phyloP scores from a whole-genome alignment of 140 eudicot genomes.

The Flaveria floridana region DNA sequence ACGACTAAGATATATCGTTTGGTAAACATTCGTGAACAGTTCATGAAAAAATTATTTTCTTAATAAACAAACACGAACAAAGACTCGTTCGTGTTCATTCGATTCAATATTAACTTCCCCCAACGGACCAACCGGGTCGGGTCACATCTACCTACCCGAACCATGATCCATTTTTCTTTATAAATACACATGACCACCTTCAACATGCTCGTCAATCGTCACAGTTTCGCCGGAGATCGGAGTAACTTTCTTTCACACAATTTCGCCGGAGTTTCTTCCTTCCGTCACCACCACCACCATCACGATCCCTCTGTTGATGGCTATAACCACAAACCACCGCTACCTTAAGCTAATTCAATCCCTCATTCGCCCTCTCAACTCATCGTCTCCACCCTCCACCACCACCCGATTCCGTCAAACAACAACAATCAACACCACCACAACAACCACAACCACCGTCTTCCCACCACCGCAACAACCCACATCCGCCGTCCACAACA shows the following conservation, averaged over 20 bases:
- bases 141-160: neutral
- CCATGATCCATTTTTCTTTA: neutral
- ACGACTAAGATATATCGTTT: too few relatives aligned
- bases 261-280: neutral
- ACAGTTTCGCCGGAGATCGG: neutral
- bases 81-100: too few relatives aligned
- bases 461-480: conserved; percentile 19
- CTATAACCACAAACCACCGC: conserved; percentile 52
- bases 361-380: neutral
- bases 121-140: neutral
- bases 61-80: too few relatives aligned
- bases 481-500: neutral
- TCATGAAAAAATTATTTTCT: too few relatives aligned
- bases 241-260: too few relatives aligned
- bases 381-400: too few relatives aligned
- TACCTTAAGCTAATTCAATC: conserved; percentile 39
- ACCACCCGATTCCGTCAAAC: conserved; percentile 11
- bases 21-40: too few relatives aligned
- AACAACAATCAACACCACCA: conserved; percentile 16
- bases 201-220: neutral
- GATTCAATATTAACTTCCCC: neutral
- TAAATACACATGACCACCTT: conserved; percentile 16
- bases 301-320: conserved; percentile 20
- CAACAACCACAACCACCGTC: conserved; percentile 24
- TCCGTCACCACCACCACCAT: conserved; percentile 7